Conservation (phyloP, 805 yeast species). For the Kluyveromyces dobzhanskii region DNA sequence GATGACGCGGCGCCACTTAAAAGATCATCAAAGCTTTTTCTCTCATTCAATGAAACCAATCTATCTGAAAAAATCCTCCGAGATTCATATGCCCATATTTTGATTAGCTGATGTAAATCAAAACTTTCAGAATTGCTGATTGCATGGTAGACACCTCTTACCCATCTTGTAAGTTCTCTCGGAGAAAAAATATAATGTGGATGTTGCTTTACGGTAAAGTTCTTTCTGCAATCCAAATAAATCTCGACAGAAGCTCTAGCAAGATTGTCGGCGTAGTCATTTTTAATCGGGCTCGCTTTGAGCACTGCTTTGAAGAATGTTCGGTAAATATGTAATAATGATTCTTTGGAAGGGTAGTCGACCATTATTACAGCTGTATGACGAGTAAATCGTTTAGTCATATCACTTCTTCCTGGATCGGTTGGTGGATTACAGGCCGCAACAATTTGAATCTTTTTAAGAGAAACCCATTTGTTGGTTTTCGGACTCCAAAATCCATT, state of each 20-base stretch:
- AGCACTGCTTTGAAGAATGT: conserved; percentile 49
- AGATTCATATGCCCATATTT: conserved; percentile 79
- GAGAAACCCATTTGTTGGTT: conserved; percentile 55
- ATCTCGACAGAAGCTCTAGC: conserved; percentile 61
- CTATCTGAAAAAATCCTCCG: conserved; percentile 71
- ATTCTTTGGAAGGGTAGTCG: conserved; percentile 62
- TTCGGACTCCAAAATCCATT: conserved; percentile 68
- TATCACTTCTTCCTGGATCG: conserved; percentile 60
- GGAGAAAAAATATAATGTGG: conserved; percentile 77
- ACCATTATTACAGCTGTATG: conserved; percentile 61
- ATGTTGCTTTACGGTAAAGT: conserved; percentile 33
- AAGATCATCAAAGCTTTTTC: conserved; percentile 39
- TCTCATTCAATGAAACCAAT: conserved; percentile 40
- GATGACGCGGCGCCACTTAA: conserved; percentile 26
- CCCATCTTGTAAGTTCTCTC: conserved; percentile 85
- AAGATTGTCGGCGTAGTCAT: conserved; percentile 43
- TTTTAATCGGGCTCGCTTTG: conserved; percentile 50
- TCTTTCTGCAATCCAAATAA: conserved; percentile 37
- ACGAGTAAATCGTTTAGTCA: conserved; percentile 56
- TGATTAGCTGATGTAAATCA: conserved; percentile 37
- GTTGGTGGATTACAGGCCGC: conserved; percentile 93
- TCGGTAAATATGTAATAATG: conserved; percentile 60
- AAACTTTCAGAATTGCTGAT: conserved; percentile 31
- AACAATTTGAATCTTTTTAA: conserved; percentile 68
- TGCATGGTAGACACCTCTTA: conserved; percentile 59